phyloP scores from a whole-genome alignment of 2,329 filamentous ascomycete genomes.

The Apiospora hydei region DNA sequence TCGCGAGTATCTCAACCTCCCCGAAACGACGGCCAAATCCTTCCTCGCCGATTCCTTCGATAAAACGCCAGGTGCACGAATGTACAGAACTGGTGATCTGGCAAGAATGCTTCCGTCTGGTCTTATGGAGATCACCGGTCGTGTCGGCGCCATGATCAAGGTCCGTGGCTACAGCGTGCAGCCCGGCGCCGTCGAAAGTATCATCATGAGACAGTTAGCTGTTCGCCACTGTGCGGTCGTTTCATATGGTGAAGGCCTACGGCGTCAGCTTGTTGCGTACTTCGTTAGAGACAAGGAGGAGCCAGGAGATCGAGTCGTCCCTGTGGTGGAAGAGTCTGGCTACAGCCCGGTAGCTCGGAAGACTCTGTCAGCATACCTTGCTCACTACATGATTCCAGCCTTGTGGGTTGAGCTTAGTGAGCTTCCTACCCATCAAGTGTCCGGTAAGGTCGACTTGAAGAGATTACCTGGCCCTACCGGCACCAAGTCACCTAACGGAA shows the following conservation, averaged over 20 bases:
- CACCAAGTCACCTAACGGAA: constrained; percentile 56
- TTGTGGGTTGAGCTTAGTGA: constrained; percentile 77
- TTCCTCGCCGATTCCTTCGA: constrained; percentile 74
- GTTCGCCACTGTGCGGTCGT: constrained; percentile 76
- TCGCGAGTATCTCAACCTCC: constrained; percentile 80
- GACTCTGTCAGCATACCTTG: constrained; percentile 69
- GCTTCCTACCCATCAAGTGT: constrained; percentile 79
- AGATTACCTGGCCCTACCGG: constrained; percentile 66
- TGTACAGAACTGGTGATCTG: constrained; percentile 79
- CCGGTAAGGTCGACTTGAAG: constrained; percentile 80
- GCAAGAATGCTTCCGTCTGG: constrained; percentile 73
- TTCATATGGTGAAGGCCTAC: constrained; percentile 77
- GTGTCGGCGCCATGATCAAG: constrained; percentile 83
- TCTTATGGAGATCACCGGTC: constrained; percentile 76
- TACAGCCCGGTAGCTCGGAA: constrained; percentile 75
- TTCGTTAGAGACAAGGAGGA: constrained; percentile 72
- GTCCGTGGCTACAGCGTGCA: constrained; percentile 81
- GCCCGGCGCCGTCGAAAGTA: constrained; percentile 77
- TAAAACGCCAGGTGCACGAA: constrained; percentile 64
- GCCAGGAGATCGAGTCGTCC: constrained; percentile 61
- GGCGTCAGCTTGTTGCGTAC: constrained; percentile 79
- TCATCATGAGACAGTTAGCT: constrained; percentile 72
- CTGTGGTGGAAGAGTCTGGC: constrained; percentile 74
- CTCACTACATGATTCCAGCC: constrained; percentile 84
- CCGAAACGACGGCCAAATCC: constrained; percentile 76